These are phyloP conservation scores for Colletotrichum lini DNA, from an alignment of 2,329 filamentous ascomycete genomes.

Conservation along the genomic window DNA sequence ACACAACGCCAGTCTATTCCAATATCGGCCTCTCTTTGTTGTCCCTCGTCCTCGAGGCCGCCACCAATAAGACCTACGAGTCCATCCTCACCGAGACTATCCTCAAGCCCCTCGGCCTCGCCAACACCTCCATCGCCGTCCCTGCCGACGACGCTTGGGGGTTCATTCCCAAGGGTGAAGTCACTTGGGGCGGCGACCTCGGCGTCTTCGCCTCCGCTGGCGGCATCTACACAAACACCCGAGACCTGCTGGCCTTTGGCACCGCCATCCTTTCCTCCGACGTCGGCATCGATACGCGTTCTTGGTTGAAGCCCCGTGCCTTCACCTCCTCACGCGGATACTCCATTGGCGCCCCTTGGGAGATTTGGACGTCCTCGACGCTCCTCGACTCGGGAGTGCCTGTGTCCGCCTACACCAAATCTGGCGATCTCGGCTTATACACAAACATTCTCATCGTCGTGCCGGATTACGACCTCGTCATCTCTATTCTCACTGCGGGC, in stretches of 20 bases:
- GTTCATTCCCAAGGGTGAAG: conserved; percentile 55
- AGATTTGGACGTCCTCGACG: conserved; percentile 51
- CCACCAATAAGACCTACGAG: conserved; percentile 43
- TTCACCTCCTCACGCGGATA: conserved; percentile 56
- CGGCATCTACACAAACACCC: conserved; percentile 59
- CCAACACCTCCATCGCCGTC: conserved; percentile 54
- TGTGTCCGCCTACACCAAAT: conserved; percentile 53
- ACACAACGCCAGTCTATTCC: conserved; percentile 44
- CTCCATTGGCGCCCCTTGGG: conserved; percentile 55
- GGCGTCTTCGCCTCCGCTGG: conserved; percentile 55
- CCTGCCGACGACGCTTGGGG: conserved; percentile 49
- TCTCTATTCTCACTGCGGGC: conserved; percentile 57
- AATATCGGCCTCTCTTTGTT: conserved; percentile 46
- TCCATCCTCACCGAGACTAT: conserved; percentile 55
- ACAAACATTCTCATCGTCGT: conserved; percentile 54
- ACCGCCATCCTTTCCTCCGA: conserved; percentile 58
- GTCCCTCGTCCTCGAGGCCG: conserved; percentile 44
- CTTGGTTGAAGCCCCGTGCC: conserved; percentile 63
- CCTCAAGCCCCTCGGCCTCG: conserved; percentile 58
- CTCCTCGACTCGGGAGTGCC: conserved; percentile 49
- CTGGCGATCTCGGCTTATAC: conserved; percentile 51
- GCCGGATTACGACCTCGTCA: conserved; percentile 52
- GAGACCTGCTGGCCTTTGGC: conserved; percentile 59
- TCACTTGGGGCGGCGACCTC: conserved; percentile 53
- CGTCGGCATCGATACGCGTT: conserved; percentile 56